phyloP scores from a whole-genome alignment of 2,329 filamentous ascomycete species.

The Fusarium illudens region DNA sequence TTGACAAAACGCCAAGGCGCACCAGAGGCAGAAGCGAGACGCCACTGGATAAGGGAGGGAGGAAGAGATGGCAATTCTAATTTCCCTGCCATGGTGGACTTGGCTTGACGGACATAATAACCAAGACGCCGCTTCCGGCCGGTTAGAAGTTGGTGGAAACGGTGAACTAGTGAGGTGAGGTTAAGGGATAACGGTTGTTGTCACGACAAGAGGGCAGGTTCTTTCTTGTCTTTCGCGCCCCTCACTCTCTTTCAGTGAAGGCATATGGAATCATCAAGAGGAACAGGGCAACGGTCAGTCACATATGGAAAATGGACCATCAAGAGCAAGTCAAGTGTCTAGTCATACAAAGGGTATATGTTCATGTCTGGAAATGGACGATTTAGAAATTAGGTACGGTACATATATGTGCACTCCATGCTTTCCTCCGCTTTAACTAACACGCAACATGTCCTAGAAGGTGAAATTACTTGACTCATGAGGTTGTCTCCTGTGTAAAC shows the following conservation, averaged over 20 bases:
- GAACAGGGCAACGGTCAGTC: no score
- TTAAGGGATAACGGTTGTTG: no score
- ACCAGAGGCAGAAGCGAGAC: background rate
- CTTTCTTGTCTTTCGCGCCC: background rate
- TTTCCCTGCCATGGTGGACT: background rate
- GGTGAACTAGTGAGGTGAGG: no score
- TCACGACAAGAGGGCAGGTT: background rate
- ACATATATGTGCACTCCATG: slow-evolving; percentile 18
- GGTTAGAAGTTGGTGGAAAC: background rate
- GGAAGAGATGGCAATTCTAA: background rate
- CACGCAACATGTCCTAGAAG: slow-evolving; percentile 15
- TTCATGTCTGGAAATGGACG: slow-evolving; percentile 21
- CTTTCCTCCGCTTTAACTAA: background rate
- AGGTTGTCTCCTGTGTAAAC: background rate
- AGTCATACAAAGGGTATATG: slow-evolving; percentile 27
- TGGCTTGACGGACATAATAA: background rate
- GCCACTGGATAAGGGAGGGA: background rate
- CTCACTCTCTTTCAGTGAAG: no score
- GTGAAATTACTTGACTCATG: slow-evolving; percentile 9
- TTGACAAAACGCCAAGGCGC: background rate
- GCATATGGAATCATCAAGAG: no score
- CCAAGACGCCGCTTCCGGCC: background rate
- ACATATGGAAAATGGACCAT: background rate
- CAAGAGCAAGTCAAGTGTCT: slow-evolving; percentile 3
- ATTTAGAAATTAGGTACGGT: slow-evolving; percentile 24